Base-by-base conservation (phyloP, 192 early-diverging fungal species). In the Coemansia erecta region DNA sequence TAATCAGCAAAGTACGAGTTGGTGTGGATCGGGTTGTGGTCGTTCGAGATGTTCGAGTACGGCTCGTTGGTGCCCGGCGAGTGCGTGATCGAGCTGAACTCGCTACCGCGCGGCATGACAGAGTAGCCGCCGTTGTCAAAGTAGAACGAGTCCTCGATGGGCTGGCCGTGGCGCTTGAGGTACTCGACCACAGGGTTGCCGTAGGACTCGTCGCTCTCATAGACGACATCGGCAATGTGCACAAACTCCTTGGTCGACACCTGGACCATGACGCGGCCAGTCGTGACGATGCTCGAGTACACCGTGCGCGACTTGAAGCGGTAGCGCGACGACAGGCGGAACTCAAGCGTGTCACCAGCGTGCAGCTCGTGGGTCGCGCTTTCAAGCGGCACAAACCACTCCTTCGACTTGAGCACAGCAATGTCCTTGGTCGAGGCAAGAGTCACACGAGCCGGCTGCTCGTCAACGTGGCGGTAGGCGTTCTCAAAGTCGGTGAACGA, bases 21-120 rank as follows among this genome's bases (percentile, higher is more conserved):
- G 61, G 91, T 90, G 83, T 97, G 94, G 73, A 97, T 97, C 45
- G 94, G 94, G 73, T 97, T 97, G 82, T 89, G 87, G 69, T 97
- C 94, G 56, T 88, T 89, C 13, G 92, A 94, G 22, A 88, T 86
- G 61, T 84, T 80, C 42, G 93, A 90, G 82, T 97, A 97, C 60
- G 87, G 84, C 48, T 85, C 82, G 82, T 97, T 97, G 69, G 89
- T 85, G n/a, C 82, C 81, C 17, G 92, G 93, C 35, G 92, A 86
- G 53, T 88, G 85, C 19, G 94, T 92, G 19, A 89, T 86, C n/a
- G 93, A 92, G 56, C 87, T 89, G 78, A 90, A 90, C 48, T 87
- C 88, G 59, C 86, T 85, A 49, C 90, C 84, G n/a, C 82, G 77
- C 26, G 94, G 94, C 83, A 95, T 89, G 59, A 97, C 85, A 51